A percentile compares a stretch with the other conserved stretches of the same genome.
These are phyloP conservation scores for Eutrema salsugineum DNA, from an alignment of 441 rosid species.

Conservation along the genomic window DNA sequence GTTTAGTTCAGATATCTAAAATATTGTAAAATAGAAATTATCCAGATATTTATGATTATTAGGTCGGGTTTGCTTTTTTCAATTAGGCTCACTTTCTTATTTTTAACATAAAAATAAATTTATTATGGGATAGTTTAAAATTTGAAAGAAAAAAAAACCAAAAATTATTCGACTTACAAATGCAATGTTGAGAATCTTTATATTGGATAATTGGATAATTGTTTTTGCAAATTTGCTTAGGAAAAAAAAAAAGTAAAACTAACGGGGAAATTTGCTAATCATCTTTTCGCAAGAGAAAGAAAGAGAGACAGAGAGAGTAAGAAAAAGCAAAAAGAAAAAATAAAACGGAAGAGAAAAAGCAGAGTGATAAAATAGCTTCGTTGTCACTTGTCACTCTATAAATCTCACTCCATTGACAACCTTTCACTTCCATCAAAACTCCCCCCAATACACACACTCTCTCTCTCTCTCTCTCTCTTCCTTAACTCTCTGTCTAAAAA, in stretches of 20 bases:
- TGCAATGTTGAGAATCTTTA: no score
- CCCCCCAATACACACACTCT: background rate
- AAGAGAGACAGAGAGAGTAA: background rate
- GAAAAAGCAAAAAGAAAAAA: background rate
- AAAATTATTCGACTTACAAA: no score
- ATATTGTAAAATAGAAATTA: no score
- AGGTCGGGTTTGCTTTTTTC: no score
- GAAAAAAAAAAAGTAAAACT: background rate
- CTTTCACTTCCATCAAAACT: slow-evolving; percentile 25
- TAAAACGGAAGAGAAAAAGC: slow-evolving; percentile 24
- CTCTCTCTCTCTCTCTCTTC: background rate
- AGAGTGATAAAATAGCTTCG: slow-evolving; percentile 15
- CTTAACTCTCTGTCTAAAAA: slow-evolving; percentile 3
- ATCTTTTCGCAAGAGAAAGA: background rate
- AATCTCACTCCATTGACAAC: slow-evolving; percentile 15
- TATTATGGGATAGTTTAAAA: no score
- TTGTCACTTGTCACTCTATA: slow-evolving; percentile 33
- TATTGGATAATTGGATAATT: no score
- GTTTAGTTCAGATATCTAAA: no score
- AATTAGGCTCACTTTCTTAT: no score
- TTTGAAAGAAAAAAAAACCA: no score
- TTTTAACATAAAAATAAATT: no score
- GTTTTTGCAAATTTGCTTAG: no score
- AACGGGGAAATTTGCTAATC: background rate
- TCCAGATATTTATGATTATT: no score